Percentiles rank a stretch among this genome's conserved stretches.
Conservation (phyloP, 2,329 filamentous ascomycete species). For the Arthrocladium fulminans region DNA sequence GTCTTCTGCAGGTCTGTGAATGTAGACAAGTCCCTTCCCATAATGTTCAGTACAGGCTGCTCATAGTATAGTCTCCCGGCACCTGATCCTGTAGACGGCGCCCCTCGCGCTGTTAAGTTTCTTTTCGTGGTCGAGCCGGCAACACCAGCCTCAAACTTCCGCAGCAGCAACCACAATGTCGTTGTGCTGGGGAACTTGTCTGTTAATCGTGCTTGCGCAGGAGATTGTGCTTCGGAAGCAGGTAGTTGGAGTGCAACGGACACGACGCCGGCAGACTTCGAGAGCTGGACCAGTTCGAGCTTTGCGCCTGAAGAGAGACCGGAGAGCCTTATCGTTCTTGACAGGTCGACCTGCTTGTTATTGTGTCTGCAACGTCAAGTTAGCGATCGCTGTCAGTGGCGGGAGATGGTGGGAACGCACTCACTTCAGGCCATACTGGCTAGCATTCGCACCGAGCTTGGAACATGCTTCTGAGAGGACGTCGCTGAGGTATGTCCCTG, state of each 20-base stretch:
- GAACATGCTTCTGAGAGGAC: constrained; percentile 78
- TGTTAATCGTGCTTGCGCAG: constrained; percentile 59
- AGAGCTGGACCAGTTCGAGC: constrained; percentile 80
- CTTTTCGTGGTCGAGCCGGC: constrained; percentile 50
- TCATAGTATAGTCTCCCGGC: constrained; percentile 81
- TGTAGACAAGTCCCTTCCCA: constrained; percentile 67
- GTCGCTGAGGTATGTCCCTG: constrained; percentile 72
- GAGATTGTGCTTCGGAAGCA: constrained; percentile 55
- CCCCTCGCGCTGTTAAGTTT: constrained; percentile 76
- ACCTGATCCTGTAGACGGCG: constrained; percentile 53
- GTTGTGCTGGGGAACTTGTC: constrained; percentile 85
- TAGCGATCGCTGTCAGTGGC: constrained; percentile 4
- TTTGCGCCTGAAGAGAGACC: constrained; percentile 79
- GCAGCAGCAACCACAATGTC: constrained; percentile 78
- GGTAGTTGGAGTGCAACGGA: constrained; percentile 84
- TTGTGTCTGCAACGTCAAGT: constrained; percentile 51
- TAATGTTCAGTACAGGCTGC: constrained; percentile 71
- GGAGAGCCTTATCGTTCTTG: constrained; percentile 71
- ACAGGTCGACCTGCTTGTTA: constrained; percentile 78
- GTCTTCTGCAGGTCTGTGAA: constrained; percentile 84
- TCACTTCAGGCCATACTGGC: constrained; percentile 74
- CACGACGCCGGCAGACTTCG: constrained; percentile 74
- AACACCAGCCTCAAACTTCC: constrained; percentile 75
- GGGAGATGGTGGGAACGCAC: constrained; percentile 16
- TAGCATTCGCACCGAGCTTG: constrained; percentile 64